Conservation (phyloP, 495 filamentous ascomycete genomes). For the Penicillium silybi region DNA sequence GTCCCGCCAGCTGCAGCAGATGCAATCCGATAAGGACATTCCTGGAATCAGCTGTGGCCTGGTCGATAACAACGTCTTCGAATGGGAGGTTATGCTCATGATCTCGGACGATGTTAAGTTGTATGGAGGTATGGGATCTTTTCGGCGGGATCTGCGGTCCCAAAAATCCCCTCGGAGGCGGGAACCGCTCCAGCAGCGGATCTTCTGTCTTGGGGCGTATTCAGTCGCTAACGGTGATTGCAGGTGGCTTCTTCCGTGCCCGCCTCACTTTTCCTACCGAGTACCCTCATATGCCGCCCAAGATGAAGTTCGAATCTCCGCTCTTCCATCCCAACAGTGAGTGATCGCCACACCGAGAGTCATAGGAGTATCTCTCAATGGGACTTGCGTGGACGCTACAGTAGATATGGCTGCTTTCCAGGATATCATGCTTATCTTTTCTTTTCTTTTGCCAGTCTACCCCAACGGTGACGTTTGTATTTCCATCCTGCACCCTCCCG, state of each 20-base stretch:
- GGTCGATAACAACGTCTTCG: slow-evolving; percentile 85
- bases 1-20: slow-evolving; percentile 81
- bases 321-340: slow-evolving; percentile 92
- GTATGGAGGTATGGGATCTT: slow-evolving; percentile 68
- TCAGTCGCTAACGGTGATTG: slow-evolving; percentile 5
- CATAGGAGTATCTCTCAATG: not conserved
- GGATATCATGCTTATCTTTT: not conserved
- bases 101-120: slow-evolving; percentile 93
- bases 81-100: slow-evolving; percentile 99
- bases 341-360: slow-evolving; percentile 14
- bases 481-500: slow-evolving; percentile 92
- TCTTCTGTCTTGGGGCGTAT: too few species aligned
- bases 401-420: not conserved
- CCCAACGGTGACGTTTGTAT: slow-evolving; percentile 88
- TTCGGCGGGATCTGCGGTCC: not conserved
- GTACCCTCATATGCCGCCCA: slow-evolving; percentile 88
- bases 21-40: slow-evolving; percentile 87
- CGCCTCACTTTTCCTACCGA: slow-evolving; percentile 72
- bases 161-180: not conserved
- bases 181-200: not conserved
- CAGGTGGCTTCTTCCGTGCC: slow-evolving; percentile 87
- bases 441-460: slow-evolving; percentile 56
- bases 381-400: not conserved
- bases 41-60: slow-evolving; percentile 92
- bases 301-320: slow-evolving; percentile 82